phyloP scores from a whole-genome alignment of 2,329 filamentous ascomycete genomes.

The Colletotrichum viniferum region DNA sequence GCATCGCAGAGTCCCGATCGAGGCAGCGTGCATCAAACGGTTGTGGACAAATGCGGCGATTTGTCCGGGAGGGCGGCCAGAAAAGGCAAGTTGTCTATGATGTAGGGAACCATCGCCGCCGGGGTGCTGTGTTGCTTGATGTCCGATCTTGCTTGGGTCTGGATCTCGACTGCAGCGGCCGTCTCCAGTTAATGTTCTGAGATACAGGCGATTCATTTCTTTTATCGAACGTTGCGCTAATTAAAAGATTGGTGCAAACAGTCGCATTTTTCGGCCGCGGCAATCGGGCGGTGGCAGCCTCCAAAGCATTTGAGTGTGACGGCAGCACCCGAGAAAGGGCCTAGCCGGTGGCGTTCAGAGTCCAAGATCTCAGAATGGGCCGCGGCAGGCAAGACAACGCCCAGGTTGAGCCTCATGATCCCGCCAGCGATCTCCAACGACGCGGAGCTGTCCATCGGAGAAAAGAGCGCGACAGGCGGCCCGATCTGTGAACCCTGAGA shows the following conservation, averaged over 20 bases:
- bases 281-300: neutral
- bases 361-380: neutral
- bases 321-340: neutral
- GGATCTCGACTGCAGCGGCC: neutral
- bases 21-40: neutral
- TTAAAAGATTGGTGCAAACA: neutral
- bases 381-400: neutral
- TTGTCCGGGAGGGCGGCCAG: neutral
- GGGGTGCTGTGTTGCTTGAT: neutral
- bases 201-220: neutral
- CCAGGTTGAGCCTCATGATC: neutral
- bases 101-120: neutral
- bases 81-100: neutral
- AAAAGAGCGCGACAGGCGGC: neutral
- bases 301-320: neutral
- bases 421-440: neutral
- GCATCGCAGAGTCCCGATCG: neutral
- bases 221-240: neutral
- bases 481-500: neutral
- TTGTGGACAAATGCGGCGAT: neutral
- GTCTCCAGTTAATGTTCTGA: neutral
- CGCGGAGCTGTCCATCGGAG: neutral
- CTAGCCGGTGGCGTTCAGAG: neutral
- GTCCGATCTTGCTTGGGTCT: neutral
- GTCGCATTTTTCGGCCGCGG: neutral